Base-by-base conservation (phyloP, 2,329 filamentous ascomycete genomes). In the Aureobasidium vineae region DNA sequence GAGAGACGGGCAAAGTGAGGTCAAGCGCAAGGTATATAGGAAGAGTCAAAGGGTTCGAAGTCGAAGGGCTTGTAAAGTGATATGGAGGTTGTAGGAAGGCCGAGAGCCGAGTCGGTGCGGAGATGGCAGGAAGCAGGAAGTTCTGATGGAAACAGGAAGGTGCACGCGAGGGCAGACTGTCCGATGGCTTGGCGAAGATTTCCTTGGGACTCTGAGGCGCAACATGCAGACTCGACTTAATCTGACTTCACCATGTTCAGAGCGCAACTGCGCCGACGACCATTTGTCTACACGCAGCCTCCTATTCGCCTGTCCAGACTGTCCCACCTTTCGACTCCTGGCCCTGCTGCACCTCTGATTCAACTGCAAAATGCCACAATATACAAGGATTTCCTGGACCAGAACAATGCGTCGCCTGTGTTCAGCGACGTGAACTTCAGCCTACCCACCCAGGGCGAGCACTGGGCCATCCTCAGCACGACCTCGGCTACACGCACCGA, bases 401-500 rank as follows among this genome's bases (percentile, higher is more conserved):
- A n/a, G 15, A 77, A 82, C 68, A 78, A 82, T 21, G 94, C 95
- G 74, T 88, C 87, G 26, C 82, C 91, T 5, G 80, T 97, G 4
- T 97, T 96, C 75, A 82, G 84, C 4, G 81, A 87, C 64, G 76
- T 97, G 70, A 86, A 77, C 65, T 91, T 97, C 74, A 83, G 84
- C 45, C 79, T 98, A 0, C 85, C 89, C 0, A 36, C 36, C 6
- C 56, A 28, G 8, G 38, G 60, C 26, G 56, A 67, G n/a, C 47
- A 67, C 26, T 98, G 93, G 93, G 90, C 91, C 45, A 82, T 99
- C 45, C 82, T 98, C 31, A 92, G 92, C 0, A 87, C 91, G 0
- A 92, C 90, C 0, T 85, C 90, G 1, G 85, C 88, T 1, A 90
- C 90, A 0, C 91, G 94, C 75, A 96, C 92, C 0, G 90, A 90